Conservation (phyloP, 805 yeast species). For the Candida railenensis region DNA sequence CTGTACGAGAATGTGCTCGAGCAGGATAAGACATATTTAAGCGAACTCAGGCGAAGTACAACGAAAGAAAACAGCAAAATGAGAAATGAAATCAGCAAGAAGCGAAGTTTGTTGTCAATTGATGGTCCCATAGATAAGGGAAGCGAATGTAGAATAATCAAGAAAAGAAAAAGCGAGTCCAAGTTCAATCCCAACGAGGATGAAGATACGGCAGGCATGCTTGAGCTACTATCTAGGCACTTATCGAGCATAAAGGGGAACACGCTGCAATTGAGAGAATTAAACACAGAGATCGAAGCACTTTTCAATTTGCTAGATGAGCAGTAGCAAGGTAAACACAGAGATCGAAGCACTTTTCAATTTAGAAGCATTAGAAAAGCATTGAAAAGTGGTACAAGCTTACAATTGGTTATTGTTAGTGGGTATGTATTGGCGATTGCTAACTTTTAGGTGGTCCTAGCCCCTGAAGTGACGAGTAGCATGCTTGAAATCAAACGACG, state of each 20-base stretch:
- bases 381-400: background rate
- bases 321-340: background rate
- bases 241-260: slow-evolving; percentile 14
- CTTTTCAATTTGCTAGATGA: slow-evolving; percentile 14
- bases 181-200: slow-evolving; percentile 18
- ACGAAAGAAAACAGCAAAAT: slow-evolving; percentile 13
- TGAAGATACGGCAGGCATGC: slow-evolving; percentile 15
- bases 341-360: slow-evolving; percentile 14
- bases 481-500: too few relatives aligned
- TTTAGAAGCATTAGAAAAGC: slow-evolving; percentile 6
- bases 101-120: slow-evolving; percentile 6
- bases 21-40: slow-evolving; percentile 33
- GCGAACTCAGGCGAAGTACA: slow-evolving; percentile 26
- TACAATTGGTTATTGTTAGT: too few relatives aligned
- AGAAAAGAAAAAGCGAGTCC: background rate
- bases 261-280: slow-evolving; percentile 10
- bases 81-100: slow-evolving; percentile 11
- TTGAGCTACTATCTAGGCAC: slow-evolving; percentile 14
- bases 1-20: slow-evolving; percentile 21
- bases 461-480: too few relatives aligned
- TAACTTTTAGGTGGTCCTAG: too few relatives aligned
- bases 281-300: slow-evolving; percentile 15
- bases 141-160: background rate
- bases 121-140: background rate
- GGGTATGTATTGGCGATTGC: too few relatives aligned